phyloP scores from a whole-genome alignment of 208 protist species.

The Acanthamoeba castellanii region DNA sequence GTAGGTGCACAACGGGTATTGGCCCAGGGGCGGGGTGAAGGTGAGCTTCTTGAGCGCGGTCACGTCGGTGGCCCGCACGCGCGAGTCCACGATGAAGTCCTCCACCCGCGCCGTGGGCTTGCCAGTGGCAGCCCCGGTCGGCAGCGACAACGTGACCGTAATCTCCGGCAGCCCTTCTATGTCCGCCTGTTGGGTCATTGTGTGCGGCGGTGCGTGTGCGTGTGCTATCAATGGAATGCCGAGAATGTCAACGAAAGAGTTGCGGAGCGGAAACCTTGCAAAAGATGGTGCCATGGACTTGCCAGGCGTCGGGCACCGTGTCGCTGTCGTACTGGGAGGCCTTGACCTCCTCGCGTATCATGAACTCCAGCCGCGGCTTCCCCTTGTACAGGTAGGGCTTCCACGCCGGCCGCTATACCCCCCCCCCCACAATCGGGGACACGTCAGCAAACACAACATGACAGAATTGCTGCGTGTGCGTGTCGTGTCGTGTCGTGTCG shows the following conservation, averaged over 20 bases:
- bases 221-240: not conserved
- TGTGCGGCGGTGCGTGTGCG: not conserved
- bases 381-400: slow-evolving; percentile 72
- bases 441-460: not conserved
- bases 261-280: not conserved
- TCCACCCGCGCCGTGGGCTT: not conserved
- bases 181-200: not conserved
- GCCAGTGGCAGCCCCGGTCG: not conserved
- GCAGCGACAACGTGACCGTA: not conserved
- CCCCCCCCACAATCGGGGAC: not conserved
- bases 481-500: not conserved
- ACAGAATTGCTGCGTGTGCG: not conserved
- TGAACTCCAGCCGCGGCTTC: slow-evolving; percentile 64
- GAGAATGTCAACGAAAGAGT: not conserved
- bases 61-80: slow-evolving; percentile 24
- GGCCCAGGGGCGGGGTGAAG: slow-evolving; percentile 58
- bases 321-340: slow-evolving; percentile 66
- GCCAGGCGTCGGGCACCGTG: slow-evolving; percentile 46
- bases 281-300: slow-evolving; percentile 56
- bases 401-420: slow-evolving; percentile 57
- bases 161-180: slow-evolving; percentile 51
- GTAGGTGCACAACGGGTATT: slow-evolving; percentile 39
- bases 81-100: slow-evolving; percentile 19
- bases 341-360: slow-evolving; percentile 67
- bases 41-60: slow-evolving; percentile 20